A percentile compares a stretch with the other conserved stretches of the same genome.
Evolutionary conservation across 208 protist species (phyloP).

Genomic region (Trypanosoma platydactyli): DNA sequence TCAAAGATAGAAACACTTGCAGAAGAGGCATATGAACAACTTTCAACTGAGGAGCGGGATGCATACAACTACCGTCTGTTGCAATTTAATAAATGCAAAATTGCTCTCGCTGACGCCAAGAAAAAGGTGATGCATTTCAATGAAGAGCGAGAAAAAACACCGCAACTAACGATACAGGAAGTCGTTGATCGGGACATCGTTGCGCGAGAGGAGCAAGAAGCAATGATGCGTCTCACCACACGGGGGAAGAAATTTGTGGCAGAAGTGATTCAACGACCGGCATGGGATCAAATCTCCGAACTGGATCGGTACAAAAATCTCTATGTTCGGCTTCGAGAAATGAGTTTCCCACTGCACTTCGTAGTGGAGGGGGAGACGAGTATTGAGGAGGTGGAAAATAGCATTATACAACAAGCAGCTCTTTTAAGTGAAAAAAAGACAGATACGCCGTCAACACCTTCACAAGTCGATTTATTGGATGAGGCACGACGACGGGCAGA

Average conservation of each 20-base stretch:
- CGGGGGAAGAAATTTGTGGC: constrained; percentile 26
- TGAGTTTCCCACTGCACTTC: constrained; percentile 5
- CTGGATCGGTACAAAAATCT: constrained; percentile 28
- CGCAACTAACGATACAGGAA: constrained; percentile 35
- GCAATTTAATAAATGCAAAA: constrained; percentile 79
- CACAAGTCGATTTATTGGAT: neutral
- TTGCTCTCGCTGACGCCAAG: constrained; percentile 42
- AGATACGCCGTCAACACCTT: neutral
- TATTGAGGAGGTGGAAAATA: constrained; percentile 8
- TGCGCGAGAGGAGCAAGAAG: constrained; percentile 32
- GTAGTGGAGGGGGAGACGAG: constrained; percentile 17
- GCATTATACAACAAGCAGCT: neutral
- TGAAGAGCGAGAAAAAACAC: constrained; percentile 13
- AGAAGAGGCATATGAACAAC: constrained; percentile 75
- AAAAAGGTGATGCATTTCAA: constrained; percentile 33
- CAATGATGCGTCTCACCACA: constrained; percentile 2
- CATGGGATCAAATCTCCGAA: constrained; percentile 22
- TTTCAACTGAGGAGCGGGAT: constrained; percentile 46
- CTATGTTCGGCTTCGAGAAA: constrained; percentile 17
- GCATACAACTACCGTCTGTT: constrained; percentile 75
- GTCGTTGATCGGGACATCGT: constrained; percentile 23
- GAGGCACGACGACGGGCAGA: neutral
- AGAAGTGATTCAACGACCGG: constrained; percentile 7
- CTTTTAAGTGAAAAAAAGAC: neutral
- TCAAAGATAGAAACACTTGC: constrained; percentile 50